These are phyloP conservation scores for Cyamopsis tetragonoloba DNA, from an alignment of 306 rosid species.

Conservation along the genomic window DNA sequence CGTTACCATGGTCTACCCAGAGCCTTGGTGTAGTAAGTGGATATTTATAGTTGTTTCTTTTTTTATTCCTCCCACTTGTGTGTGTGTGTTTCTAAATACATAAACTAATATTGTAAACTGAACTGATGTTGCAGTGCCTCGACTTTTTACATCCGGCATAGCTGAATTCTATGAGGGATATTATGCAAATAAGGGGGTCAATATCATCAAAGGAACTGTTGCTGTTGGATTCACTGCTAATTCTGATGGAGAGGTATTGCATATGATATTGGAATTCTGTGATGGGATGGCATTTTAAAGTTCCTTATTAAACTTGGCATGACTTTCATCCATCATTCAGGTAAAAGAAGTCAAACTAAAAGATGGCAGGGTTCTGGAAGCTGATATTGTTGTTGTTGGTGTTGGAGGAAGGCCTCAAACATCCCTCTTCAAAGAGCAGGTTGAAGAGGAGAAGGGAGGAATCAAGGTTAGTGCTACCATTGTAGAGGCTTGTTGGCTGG, in stretches of 20 bases:
- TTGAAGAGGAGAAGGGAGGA: conserved; percentile 92
- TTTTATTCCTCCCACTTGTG: not conserved
- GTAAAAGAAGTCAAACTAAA: conserved; percentile 90
- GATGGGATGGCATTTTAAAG: conserved; percentile 7
- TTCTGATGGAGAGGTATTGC: conserved; percentile 74
- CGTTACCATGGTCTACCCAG: conserved; percentile 93
- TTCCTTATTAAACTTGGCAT: not conserved
- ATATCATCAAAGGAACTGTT: conserved; percentile 90
- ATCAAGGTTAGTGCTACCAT: conserved; percentile 64
- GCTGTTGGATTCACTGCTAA: conserved; percentile 73
- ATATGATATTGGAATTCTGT: conserved; percentile 9
- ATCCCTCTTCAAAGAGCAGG: conserved; percentile 86
- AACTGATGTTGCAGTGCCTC: conserved; percentile 72
- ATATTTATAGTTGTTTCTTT: conserved; percentile 4
- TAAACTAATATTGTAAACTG: conserved; percentile 19
- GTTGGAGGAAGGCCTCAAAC: conserved; percentile 87
- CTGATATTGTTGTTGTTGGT: conserved; percentile 95
- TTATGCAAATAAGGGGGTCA: conserved; percentile 74
- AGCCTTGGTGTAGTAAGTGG: conserved; percentile 99
- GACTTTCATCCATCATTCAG: conserved; percentile 39
- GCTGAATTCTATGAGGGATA: conserved; percentile 87
- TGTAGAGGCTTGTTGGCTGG: not conserved
- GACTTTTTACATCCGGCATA: conserved; percentile 84
- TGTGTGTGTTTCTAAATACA: not conserved
- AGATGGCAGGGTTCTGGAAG: conserved; percentile 83